Evolutionary conservation across 208 protist genomes (phyloP).

Genomic region (Phytomonas sp.): DNA sequence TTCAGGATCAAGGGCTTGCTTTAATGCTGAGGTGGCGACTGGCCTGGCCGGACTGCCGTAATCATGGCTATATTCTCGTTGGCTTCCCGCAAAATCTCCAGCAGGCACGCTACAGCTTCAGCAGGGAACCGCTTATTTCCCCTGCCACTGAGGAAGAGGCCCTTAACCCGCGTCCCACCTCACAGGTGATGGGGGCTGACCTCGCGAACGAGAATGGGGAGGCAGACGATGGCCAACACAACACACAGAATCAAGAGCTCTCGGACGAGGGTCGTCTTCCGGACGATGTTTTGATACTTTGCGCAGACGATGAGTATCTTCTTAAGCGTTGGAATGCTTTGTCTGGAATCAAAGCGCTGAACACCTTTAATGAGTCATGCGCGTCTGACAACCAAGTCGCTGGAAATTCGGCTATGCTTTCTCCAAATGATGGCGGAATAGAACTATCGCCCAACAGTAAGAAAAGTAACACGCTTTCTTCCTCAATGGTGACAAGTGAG

Average conservation of each 20-base stretch:
- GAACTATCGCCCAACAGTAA: background rate
- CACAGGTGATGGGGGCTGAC: background rate
- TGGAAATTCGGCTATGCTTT: background rate
- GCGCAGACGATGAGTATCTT: constrained; percentile 67
- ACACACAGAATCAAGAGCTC: constrained; percentile 22
- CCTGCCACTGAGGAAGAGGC: constrained; percentile 78
- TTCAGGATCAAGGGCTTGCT: constrained; percentile 75
- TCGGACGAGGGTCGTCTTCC: constrained; percentile 55
- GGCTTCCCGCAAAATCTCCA: constrained; percentile 83
- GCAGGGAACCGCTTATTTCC: constrained; percentile 28
- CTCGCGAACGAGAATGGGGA: constrained; percentile 13
- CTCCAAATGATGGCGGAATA: background rate
- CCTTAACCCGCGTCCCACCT: constrained; percentile 21
- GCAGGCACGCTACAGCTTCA: constrained; percentile 82
- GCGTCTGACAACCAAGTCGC: background rate
- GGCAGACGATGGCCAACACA: constrained; percentile 11
- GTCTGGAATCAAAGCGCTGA: constrained; percentile 1
- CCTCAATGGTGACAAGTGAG: background rate
- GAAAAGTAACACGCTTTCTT: background rate
- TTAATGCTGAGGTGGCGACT: constrained; percentile 87
- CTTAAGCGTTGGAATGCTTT: constrained; percentile 51
- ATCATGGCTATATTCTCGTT: constrained; percentile 91
- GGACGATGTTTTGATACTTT: constrained; percentile 69
- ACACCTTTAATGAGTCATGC: background rate
- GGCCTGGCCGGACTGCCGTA: constrained; percentile 63